Evolutionary conservation across 2,329 filamentous ascomycete genomes (phyloP), one percentile per base, ranked within the genome.

Genomic region (Corynespora cassiicola): DNA sequence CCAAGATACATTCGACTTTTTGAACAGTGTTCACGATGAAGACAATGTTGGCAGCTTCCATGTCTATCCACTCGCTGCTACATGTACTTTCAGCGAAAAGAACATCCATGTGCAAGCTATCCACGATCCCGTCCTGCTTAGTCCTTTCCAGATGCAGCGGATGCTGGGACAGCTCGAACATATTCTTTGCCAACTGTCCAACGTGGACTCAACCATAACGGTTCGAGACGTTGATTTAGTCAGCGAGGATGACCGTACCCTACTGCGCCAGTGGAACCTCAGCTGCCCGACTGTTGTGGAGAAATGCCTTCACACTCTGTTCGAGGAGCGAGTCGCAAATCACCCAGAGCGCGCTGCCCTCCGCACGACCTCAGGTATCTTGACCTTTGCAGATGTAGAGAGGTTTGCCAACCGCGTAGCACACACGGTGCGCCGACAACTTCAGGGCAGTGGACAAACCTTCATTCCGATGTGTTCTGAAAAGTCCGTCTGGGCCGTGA

Each of bases 401-500:
- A 18, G 68, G 8, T 62, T 63, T 1, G 65, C 68, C 34, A 38
- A 36, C n/a, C n/a, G n/a, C n/a, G 7, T 47, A 66, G 32, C 40
- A 69, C 12, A 55, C 63, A 21, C 26, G 30, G 11, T 30, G 53
- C 6, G 50, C 60, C n/a, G 47, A 42, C n/a, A 44, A 46, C 8
- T 29, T 66, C 10, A 38, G 47, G 0, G 53, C 53, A 0, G 68
- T 68, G 18, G 45, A 43, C 2, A 23, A n/a, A n/a, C n/a, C n/a
- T n/a, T 69, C 0, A 56, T 72, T 4, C 65, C 66, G 0, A 36
- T 72, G 23, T 63, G 56, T 27, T 69, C 70, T 32, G 49, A 61
- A 21, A 62, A 62, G 25, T 56, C 50, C 0, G 23, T 20, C n/a
- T 54, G 47, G 47, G 42, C 39, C 3, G 15, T 52, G 7, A 57